phyloP scores from a whole-genome alignment of 2,329 filamentous ascomycete genomes.

The Dothistroma septosporum region DNA sequence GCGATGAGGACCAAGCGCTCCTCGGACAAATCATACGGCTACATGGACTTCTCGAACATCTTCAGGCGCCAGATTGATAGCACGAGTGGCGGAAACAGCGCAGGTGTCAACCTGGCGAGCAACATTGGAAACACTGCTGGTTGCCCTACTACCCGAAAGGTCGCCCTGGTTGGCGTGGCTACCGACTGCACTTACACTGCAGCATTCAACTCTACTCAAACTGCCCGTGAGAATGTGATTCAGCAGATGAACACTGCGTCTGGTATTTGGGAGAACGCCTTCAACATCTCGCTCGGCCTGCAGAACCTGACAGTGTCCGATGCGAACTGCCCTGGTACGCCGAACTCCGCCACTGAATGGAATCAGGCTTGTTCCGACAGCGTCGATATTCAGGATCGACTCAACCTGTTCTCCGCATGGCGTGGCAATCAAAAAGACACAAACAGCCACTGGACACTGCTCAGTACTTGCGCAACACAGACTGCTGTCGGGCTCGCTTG shows the following conservation, averaged over 20 bases:
- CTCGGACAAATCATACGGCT: slow-evolving; percentile 48
- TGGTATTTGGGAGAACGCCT: slow-evolving; percentile 79
- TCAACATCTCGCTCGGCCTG: slow-evolving; percentile 91
- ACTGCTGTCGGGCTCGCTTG: slow-evolving; percentile 87
- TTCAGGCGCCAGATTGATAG: slow-evolving; percentile 67
- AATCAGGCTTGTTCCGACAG: slow-evolving; percentile 67
- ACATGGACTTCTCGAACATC: slow-evolving; percentile 60
- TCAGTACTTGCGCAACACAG: slow-evolving; percentile 76
- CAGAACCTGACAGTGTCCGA: slow-evolving; percentile 78
- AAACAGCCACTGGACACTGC: slow-evolving; percentile 90
- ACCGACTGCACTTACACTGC: slow-evolving; percentile 87
- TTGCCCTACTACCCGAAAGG: slow-evolving; percentile 83
- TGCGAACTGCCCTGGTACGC: slow-evolving; percentile 65
- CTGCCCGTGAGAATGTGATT: slow-evolving; percentile 73
- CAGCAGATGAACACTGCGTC: slow-evolving; percentile 81
- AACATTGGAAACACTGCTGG: slow-evolving; percentile 80
- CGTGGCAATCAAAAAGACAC: slow-evolving; percentile 69
- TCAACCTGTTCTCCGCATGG: slow-evolving; percentile 88
- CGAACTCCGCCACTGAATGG: slow-evolving; percentile 69
- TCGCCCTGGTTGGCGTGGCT: slow-evolving; percentile 85
- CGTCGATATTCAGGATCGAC: slow-evolving; percentile 66
- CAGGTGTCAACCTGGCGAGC: slow-evolving; percentile 69
- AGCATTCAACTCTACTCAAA: slow-evolving; percentile 61
- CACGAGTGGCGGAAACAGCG: slow-evolving; percentile 67
- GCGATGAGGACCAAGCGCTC: slow-evolving; percentile 50